Evolutionary conservation across 257 asterid genomes (phyloP).

Genomic region (Solanum medicagineum): DNA sequence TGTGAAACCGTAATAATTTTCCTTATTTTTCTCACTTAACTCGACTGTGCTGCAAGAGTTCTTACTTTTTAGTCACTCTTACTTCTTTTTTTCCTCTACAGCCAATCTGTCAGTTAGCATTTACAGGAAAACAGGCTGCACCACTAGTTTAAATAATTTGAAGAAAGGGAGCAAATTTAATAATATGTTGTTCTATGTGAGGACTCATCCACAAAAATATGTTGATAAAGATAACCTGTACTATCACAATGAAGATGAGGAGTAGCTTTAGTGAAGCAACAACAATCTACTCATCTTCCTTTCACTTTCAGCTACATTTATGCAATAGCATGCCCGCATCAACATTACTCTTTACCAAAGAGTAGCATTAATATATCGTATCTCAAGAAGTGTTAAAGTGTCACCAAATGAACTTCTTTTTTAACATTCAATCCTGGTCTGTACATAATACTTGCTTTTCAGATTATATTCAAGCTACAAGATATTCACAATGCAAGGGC

Average conservation of each 20-base stretch:
- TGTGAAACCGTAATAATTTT: not conserved
- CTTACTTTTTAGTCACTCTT: not conserved
- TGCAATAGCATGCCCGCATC: not conserved
- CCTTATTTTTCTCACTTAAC: not conserved
- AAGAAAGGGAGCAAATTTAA: not conserved
- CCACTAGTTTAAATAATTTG: not conserved
- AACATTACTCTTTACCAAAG: not conserved
- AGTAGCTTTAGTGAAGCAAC: not conserved
- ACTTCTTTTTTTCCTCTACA: not conserved
- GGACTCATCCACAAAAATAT: not conserved
- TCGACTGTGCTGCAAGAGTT: not conserved
- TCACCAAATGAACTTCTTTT: not conserved
- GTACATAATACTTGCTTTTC: not conserved
- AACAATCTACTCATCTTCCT: not conserved
- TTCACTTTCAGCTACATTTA: not conserved
- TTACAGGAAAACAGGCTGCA: not conserved
- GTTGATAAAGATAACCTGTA: not conserved
- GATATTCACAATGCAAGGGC: not conserved
- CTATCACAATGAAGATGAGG: not conserved
- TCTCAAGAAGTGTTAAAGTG: not conserved
- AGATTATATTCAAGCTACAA: not conserved
- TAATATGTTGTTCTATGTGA: not conserved
- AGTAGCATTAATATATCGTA: not conserved
- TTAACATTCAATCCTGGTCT: not conserved
- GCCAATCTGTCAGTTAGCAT: not conserved